Conservation (phyloP, 495 filamentous ascomycete species). For the Penicillium daleae region DNA sequence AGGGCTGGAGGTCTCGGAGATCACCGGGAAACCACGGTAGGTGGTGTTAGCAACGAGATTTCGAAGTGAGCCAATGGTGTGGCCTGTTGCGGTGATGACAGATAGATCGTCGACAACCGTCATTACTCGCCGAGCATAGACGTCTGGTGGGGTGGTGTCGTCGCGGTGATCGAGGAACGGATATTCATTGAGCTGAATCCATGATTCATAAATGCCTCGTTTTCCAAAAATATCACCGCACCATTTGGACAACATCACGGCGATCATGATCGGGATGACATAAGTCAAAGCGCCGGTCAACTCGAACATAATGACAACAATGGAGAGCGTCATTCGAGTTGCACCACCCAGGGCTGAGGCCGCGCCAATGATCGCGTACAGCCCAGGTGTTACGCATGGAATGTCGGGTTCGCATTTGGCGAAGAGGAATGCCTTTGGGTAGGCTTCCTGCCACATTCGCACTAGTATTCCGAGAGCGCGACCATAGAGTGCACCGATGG, state of each 20-base stretch:
- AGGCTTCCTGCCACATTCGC: conserved; percentile 82
- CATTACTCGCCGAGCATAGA: conserved; percentile 84
- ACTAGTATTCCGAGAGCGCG: conserved; percentile 87
- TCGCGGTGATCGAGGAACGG: conserved; percentile 95
- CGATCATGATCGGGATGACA: conserved; percentile 98
- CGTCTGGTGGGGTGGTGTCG: conserved; percentile 78
- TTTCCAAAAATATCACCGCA: conserved; percentile 95
- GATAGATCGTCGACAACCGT: conserved; percentile 89
- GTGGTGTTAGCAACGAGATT: conserved; percentile 70
- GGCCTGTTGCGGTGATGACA: conserved; percentile 78
- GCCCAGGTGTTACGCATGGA: conserved; percentile 89
- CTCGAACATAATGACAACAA: conserved; percentile 99
- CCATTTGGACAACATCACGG: conserved; percentile 99
- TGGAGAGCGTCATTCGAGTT: conserved; percentile 95
- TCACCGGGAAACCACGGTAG: conserved; percentile 91
- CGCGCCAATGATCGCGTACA: conserved; percentile 95
- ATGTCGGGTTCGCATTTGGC: conserved; percentile 81
- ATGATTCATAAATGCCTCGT: conserved; percentile 94
- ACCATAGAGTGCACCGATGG: conserved; percentile 91
- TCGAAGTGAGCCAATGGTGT: conserved; percentile 78
- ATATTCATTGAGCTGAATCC: conserved; percentile 96
- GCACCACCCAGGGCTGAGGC: conserved; percentile 95
- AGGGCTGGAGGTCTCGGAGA: conserved; percentile 68
- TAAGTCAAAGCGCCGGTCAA: conserved; percentile 95
- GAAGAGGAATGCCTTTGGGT: conserved; percentile 79